Evolutionary conservation across 2,329 filamentous ascomycete species (phyloP), one percentile per base, ranked within the genome.

Genomic region (Cyphellophora europaea): DNA sequence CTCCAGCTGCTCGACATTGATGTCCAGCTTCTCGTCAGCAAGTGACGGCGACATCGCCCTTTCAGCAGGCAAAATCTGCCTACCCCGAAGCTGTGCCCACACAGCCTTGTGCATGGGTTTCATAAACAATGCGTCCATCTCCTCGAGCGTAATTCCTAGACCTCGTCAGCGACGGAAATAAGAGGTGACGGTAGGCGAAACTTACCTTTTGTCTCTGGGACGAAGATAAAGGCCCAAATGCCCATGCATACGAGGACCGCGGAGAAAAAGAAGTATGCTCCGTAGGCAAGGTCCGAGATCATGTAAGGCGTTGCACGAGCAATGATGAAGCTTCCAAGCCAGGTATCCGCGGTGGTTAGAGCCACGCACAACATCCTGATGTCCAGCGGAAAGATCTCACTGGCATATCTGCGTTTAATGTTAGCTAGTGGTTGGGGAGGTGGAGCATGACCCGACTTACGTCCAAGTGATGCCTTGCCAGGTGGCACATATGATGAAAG

Each of bases 391-490:
- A 79, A 78, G 38, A 84, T 83, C 56, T 84, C 79, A 18, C 79
- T 2, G 73, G 75, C 1, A 79, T 77, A 0, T 70, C 79, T n/a
- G n/a, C n/a, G n/a, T n/a, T n/a, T n/a, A n/a, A n/a, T n/a, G n/a
- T n/a, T n/a, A n/a, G n/a, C n/a, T n/a, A n/a, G n/a, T n/a, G n/a
- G n/a, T n/a, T n/a, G n/a, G n/a, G n/a, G n/a, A n/a, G n/a, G n/a
- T n/a, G 76, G 0, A 79, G 78, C 38, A 83, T 56, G 84, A 79
- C 18, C 70, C 71, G 3, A 81, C 72, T 48, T 82, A 75, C 49
- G 82, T 80, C 79, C 79, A 84, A 58, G 76, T 80, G 23, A 76
- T 75, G 0, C 78, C 77, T 0, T 79, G 79, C 79, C 79, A 83
- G n/a, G 21, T 25, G 8, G 21, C 21, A n/a, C 21, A 25, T 8